Conservation (phyloP, 345 rosid genomes). For the Zanthoxylum bungeanum region DNA sequence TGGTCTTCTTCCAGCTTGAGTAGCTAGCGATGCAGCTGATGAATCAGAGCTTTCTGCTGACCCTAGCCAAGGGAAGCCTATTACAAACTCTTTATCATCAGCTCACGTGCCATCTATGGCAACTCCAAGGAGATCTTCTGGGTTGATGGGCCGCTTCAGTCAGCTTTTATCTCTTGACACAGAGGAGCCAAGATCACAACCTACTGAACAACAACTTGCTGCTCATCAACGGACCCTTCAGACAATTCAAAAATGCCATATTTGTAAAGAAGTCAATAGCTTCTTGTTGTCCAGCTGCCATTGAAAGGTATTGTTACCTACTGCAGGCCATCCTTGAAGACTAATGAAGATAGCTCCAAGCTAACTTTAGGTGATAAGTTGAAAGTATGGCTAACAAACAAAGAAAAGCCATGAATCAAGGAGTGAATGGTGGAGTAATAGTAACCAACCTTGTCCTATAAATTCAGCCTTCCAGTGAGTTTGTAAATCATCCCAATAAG, state of each 20-base stretch:
- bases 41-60: conserved; percentile 85
- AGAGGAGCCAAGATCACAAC: conserved; percentile 98
- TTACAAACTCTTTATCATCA: conserved; percentile 67
- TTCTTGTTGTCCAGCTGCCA: too few species aligned
- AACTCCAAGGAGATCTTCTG: conserved; percentile 95
- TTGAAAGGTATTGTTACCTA: too few species aligned
- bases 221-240: conserved; percentile 98
- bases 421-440: too few species aligned
- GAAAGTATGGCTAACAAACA: too few species aligned
- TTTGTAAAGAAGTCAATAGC: too few species aligned
- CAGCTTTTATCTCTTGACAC: conserved; percentile 96
- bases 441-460: too few species aligned
- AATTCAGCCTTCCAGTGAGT: too few species aligned
- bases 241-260: conserved; percentile 95
- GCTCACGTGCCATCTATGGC: conserved; percentile 76
- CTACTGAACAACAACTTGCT: conserved; percentile 97
- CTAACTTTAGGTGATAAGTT: too few species aligned
- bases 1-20: conserved; percentile 98
- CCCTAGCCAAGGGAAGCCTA: conserved; percentile 77
- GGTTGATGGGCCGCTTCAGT: conserved; percentile 99
- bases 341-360: too few species aligned
- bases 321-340: too few species aligned
- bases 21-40: conserved; percentile 96
- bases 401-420: too few species aligned
- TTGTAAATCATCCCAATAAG: too few species aligned